Conservation (phyloP, 306 rosid species). For the Crataegus laevigata region DNA sequence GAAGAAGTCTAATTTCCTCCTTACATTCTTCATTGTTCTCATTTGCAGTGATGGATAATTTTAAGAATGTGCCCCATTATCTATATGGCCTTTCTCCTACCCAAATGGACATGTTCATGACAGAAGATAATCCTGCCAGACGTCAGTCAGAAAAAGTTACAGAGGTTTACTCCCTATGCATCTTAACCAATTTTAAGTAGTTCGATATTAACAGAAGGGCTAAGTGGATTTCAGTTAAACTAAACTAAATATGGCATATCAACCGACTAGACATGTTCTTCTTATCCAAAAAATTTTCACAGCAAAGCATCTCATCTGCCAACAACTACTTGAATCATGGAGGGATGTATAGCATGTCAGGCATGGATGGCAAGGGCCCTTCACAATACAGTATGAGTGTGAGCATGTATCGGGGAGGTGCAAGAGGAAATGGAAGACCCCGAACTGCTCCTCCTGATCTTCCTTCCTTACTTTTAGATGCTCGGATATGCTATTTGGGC, state of each 20-base stretch:
- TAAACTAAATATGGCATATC: not conserved
- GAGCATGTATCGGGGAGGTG: conserved; percentile 83
- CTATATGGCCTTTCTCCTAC: conserved; percentile 84
- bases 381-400: conserved; percentile 74
- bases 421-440: conserved; percentile 68
- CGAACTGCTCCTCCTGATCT: conserved; percentile 86
- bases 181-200: not conserved
- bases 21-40: conserved; percentile 8
- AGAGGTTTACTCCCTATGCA: conserved; percentile 50
- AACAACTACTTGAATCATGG: conserved; percentile 66
- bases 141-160: conserved; percentile 54
- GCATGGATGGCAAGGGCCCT: conserved; percentile 35
- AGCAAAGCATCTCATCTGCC: conserved; percentile 82
- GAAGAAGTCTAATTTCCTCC: not conserved
- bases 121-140: conserved; percentile 61
- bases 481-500: conserved; percentile 78
- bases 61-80: conserved; percentile 57
- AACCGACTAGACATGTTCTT: conserved; percentile 11
- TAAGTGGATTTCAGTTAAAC: conserved; percentile 1
- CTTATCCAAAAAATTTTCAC: conserved; percentile 12
- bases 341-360: conserved; percentile 67
- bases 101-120: conserved; percentile 94
- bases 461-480: conserved; percentile 87
- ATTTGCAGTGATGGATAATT: conserved; percentile 71
- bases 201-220: not conserved